Conservation (phyloP, 345 rosid species). For the Brassica nigra region DNA sequence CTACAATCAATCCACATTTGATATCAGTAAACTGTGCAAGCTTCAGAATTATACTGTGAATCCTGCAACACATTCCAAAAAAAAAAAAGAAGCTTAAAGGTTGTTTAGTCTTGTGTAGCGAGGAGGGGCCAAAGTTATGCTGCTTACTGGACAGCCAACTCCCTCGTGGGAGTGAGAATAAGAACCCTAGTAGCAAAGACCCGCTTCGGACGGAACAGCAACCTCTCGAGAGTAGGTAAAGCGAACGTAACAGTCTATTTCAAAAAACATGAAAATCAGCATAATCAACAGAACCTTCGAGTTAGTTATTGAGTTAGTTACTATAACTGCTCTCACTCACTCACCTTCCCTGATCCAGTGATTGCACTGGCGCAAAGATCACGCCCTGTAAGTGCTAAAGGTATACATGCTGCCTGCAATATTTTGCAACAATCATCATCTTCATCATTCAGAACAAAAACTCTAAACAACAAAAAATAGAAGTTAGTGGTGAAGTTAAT, state of each 20-base stretch:
- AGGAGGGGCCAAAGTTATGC: background rate
- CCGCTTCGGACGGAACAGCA: slow-evolving; percentile 82
- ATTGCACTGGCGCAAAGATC: slow-evolving; percentile 98
- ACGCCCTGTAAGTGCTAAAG: slow-evolving; percentile 83
- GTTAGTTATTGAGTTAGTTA: background rate
- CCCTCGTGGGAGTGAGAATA: slow-evolving; percentile 91
- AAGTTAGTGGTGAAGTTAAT: too few relatives aligned
- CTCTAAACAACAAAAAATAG: background rate
- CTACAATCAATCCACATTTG: slow-evolving; percentile 87
- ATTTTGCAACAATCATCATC: background rate
- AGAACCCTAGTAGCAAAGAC: slow-evolving; percentile 79
- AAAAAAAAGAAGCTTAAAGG: background rate
- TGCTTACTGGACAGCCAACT: slow-evolving; percentile 90
- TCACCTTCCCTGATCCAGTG: slow-evolving; percentile 90
- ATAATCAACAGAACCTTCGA: background rate
- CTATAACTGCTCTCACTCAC: slow-evolving; percentile 37
- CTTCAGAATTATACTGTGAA: slow-evolving; percentile 90
- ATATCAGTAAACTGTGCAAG: slow-evolving; percentile 87
- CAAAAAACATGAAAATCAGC: background rate
- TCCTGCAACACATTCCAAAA: slow-evolving; percentile 52
- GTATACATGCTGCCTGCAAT: slow-evolving; percentile 88
- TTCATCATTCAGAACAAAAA: slow-evolving; percentile 5
- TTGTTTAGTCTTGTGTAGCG: background rate
- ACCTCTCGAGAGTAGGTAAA: slow-evolving; percentile 88
- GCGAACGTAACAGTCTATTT: slow-evolving; percentile 92